phyloP scores from a whole-genome alignment of 768 basidiomycete genomes.

The Auricularia cornea region DNA sequence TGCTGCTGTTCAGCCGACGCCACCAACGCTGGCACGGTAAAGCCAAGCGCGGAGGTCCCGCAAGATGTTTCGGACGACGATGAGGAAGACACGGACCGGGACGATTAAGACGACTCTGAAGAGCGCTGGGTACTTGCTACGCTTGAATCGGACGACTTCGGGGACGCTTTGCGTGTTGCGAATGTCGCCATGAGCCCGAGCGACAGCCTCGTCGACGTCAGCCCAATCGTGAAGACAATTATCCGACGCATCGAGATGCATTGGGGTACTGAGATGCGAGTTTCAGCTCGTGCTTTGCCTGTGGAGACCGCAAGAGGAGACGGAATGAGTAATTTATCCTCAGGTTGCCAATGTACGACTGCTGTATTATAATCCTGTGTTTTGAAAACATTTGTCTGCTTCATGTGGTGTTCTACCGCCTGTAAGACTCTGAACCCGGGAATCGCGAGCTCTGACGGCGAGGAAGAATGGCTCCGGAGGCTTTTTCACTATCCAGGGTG shows the following conservation, averaged over 20 bases:
- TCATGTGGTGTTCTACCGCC: no score
- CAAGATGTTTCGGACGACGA: background rate
- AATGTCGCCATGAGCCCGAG: background rate
- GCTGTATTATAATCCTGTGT: no score
- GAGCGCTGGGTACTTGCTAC: background rate
- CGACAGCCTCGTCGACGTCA: background rate
- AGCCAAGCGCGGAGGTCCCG: background rate
- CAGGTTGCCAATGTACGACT: no score
- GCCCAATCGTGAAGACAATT: background rate
- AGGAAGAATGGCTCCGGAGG: no score
- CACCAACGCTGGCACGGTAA: background rate
- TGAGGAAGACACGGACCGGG: background rate
- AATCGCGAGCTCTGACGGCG: no score
- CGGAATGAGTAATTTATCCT: no score
- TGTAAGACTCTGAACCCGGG: no score
- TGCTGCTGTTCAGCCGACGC: background rate
- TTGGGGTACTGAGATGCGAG: background rate
- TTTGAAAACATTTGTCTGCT: no score
- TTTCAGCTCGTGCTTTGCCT: background rate
- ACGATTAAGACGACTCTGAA: background rate
- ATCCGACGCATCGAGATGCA: background rate
- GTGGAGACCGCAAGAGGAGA: background rate
- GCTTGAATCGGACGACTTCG: background rate
- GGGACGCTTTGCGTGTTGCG: background rate
- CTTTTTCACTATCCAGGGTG: no score